phyloP scores from a whole-genome alignment of 1,139 yeast species.

The Yamadazyma pseudoaaseri region DNA sequence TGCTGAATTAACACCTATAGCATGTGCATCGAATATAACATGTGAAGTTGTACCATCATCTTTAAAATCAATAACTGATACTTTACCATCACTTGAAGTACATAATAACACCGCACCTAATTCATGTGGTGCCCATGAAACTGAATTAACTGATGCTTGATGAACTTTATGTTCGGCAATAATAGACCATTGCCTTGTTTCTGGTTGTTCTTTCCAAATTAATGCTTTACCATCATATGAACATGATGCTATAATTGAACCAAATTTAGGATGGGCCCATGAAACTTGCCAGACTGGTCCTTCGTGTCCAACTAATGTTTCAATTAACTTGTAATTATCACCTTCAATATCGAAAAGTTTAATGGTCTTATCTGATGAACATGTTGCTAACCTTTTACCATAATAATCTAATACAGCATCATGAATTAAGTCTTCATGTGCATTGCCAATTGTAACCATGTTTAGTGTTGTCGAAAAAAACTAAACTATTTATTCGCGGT shows the following conservation, averaged over 20 bases:
- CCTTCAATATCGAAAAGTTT: constrained; percentile 86
- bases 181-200: constrained; percentile 82
- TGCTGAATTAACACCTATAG: constrained; percentile 90
- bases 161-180: constrained; percentile 88
- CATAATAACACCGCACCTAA: constrained; percentile 89
- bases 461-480: constrained; percentile 9
- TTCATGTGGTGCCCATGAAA: constrained; percentile 97
- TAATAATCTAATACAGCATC: constrained; percentile 97
- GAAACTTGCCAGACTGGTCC: constrained; percentile 99
- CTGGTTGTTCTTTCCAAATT: constrained; percentile 86
- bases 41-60: constrained; percentile 83
- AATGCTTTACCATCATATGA: constrained; percentile 94
- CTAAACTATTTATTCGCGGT: background rate
- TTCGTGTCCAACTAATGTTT: constrained; percentile 85
- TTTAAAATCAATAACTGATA: constrained; percentile 86
- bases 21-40: constrained; percentile 74
- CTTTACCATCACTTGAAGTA: constrained; percentile 90
- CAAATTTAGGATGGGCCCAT: constrained; percentile 99
- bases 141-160: constrained; percentile 91
- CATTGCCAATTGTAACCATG: constrained; percentile 75
- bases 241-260: constrained; percentile 89
- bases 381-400: constrained; percentile 92
- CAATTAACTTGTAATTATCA: constrained; percentile 72
- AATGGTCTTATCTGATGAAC: constrained; percentile 92
- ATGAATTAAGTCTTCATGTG: constrained; percentile 88